These are phyloP conservation scores for Carallia pectinifolia DNA, from an alignment of 345 rosid species.

Conservation along the genomic window DNA sequence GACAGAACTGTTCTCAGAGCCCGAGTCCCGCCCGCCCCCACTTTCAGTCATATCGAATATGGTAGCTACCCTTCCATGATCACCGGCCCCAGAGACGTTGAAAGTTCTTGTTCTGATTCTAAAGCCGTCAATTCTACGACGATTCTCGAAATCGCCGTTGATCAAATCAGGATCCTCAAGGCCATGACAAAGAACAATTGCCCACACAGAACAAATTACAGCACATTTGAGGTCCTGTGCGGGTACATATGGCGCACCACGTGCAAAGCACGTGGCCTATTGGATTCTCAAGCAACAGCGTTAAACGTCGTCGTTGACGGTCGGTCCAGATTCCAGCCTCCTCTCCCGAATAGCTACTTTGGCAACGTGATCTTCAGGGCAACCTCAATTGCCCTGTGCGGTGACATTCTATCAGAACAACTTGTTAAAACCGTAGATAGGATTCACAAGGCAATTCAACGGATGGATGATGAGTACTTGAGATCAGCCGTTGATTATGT, in stretches of 20 bases:
- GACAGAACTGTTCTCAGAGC: slow-evolving; percentile 8
- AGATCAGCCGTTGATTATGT: slow-evolving; percentile 21
- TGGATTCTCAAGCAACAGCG: slow-evolving; percentile 11
- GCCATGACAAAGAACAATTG: not conserved
- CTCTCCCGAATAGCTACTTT: not conserved
- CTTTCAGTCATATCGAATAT: slow-evolving; percentile 2
- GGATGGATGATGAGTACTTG: slow-evolving; percentile 18
- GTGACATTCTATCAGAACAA: slow-evolving; percentile 5
- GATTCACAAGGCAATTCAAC: slow-evolving; percentile 2
- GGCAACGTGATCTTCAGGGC: not conserved
- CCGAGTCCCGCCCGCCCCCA: not conserved
- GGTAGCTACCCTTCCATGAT: not conserved
- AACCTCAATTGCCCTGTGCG: not conserved
- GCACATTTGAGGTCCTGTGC: not conserved
- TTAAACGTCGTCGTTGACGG: not conserved
- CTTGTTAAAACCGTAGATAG: not conserved
- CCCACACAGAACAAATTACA: not conserved
- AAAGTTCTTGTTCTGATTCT: no score
- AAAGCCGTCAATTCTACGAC: not conserved
- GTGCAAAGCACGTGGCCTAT: slow-evolving; percentile 8
- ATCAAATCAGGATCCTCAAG: not conserved
- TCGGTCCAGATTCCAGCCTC: slow-evolving; percentile 7
- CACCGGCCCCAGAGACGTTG: not conserved
- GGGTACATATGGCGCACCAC: slow-evolving; percentile 20
- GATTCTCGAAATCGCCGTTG: not conserved